A percentile compares a stretch with the other conserved stretches of the same genome.
Conservation (phyloP, 768 basidiomycete genomes). For the Candolleomyces efflorescens region DNA sequence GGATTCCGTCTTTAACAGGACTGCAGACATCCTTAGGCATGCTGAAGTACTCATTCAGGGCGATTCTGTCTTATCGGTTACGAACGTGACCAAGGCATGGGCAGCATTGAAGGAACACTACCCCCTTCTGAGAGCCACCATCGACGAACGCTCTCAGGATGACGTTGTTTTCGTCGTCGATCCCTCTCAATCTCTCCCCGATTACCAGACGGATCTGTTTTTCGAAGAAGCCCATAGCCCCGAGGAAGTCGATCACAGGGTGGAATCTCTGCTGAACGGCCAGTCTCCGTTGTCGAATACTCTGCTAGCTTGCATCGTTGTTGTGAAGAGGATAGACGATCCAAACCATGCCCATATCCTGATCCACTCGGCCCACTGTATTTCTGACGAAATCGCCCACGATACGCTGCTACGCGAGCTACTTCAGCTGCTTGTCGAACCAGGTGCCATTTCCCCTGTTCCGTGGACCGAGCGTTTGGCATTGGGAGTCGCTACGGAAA, state of each 20-base stretch:
- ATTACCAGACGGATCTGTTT: constrained; percentile 34
- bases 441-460: constrained; percentile 12
- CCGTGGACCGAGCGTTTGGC: constrained; percentile 35
- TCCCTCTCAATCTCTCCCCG: constrained; percentile 28
- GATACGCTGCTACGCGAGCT: constrained; percentile 39
- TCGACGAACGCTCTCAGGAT: constrained; percentile 27
- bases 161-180: constrained; percentile 38
- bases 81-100: constrained; percentile 43
- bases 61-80: constrained; percentile 14
- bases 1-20: constrained; percentile 37
- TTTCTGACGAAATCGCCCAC: constrained; percentile 47
- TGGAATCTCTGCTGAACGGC: constrained; percentile 23
- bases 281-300: constrained; percentile 36
- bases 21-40: constrained; percentile 39
- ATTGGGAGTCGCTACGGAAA: constrained; percentile 34
- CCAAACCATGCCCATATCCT: constrained; percentile 36
- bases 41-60: constrained; percentile 22
- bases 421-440: constrained; percentile 33
- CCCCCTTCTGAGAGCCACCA: constrained; percentile 42
- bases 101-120: constrained; percentile 40
- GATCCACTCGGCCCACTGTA: constrained; percentile 41
- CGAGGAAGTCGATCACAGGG: constrained; percentile 28
- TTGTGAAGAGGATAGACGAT: constrained; percentile 36
- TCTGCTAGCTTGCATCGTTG: constrained; percentile 35
- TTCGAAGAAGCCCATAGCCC: constrained; percentile 27